A percentile compares a stretch with the other conserved stretches of the same genome.
Conservation (phyloP, 2,329 filamentous ascomycete genomes). For the Claviceps lovelessii region DNA sequence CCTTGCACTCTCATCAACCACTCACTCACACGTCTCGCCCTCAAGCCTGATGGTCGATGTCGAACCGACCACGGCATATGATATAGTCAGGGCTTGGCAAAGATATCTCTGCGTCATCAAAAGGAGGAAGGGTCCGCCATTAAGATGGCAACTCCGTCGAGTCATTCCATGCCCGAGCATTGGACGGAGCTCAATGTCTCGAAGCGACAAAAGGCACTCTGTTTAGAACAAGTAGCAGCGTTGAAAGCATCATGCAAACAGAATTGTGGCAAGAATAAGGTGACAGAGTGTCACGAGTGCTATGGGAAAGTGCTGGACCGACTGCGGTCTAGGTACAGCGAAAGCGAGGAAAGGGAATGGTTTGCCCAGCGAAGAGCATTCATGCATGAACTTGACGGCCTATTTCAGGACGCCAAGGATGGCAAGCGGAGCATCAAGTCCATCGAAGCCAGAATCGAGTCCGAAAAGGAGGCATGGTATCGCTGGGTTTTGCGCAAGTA, state of each 20-base stretch:
- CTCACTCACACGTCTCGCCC: background rate
- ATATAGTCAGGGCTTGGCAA: background rate
- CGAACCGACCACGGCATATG: background rate
- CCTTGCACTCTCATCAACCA: background rate
- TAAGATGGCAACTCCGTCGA: constrained; percentile 13
- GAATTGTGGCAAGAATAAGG: constrained; percentile 27
- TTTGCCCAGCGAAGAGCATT: constrained; percentile 35
- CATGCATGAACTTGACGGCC: constrained; percentile 32
- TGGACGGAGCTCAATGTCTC: constrained; percentile 25
- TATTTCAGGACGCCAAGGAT: constrained; percentile 34
- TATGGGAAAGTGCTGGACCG: constrained; percentile 32
- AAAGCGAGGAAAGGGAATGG: constrained; percentile 31
- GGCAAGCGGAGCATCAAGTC: constrained; percentile 27
- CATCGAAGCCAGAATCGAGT: constrained; percentile 35
- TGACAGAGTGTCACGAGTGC: constrained; percentile 33
- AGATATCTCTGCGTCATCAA: background rate
- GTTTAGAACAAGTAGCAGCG: constrained; percentile 26
- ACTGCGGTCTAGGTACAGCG: constrained; percentile 24
- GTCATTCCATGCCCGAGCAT: constrained; percentile 21
- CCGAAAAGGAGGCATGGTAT: constrained; percentile 41
- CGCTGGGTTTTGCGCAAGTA: constrained; percentile 28
- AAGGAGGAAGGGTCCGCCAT: background rate
- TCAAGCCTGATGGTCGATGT: background rate
- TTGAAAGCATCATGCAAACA: constrained; percentile 29
- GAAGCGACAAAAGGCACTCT: constrained; percentile 19